phyloP scores from a whole-genome alignment of 1,284 basidiomycete genomes.

The Grifola frondosa region DNA sequence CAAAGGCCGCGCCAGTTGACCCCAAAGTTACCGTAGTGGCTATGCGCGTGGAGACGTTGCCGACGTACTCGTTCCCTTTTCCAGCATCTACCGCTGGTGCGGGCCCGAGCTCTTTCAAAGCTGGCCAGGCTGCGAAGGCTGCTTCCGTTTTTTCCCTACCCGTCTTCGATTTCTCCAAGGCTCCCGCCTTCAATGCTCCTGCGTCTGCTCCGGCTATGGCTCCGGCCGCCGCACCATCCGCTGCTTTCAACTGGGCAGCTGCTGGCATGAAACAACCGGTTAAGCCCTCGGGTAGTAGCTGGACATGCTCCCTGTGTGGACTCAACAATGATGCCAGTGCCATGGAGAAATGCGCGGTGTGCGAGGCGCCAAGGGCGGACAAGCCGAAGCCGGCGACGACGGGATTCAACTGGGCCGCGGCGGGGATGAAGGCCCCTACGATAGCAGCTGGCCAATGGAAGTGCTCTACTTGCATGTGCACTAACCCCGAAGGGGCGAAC shows the following conservation, averaged over 20 bases:
- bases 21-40: slow-evolving; percentile 20
- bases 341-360: slow-evolving; percentile 39
- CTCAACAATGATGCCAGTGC: slow-evolving; percentile 42
- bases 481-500: slow-evolving; percentile 18
- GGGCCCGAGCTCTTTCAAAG: slow-evolving; percentile 36
- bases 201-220: slow-evolving; percentile 21
- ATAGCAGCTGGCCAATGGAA: slow-evolving; percentile 23
- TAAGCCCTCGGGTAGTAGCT: slow-evolving; percentile 31
- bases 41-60: slow-evolving; percentile 23
- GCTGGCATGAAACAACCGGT: slow-evolving; percentile 45
- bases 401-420: slow-evolving; percentile 29
- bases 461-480: slow-evolving; percentile 27
- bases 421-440: slow-evolving; percentile 26
- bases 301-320: slow-evolving; percentile 46
- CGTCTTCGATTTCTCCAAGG: slow-evolving; percentile 41
- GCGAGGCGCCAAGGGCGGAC: slow-evolving; percentile 36
- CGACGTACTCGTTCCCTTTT: slow-evolving; percentile 21
- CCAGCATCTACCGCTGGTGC: slow-evolving; percentile 30
- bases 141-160: slow-evolving; percentile 37
- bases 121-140: slow-evolving; percentile 33
- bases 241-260: slow-evolving; percentile 45
- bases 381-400: slow-evolving; percentile 12
- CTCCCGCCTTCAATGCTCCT: slow-evolving; percentile 9
- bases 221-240: neutral
- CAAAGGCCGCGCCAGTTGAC: slow-evolving; percentile 5